Evolutionary conservation across 116 monocot species (phyloP), one percentile per base, ranked within the genome.

Genomic region (Zostera marina): DNA sequence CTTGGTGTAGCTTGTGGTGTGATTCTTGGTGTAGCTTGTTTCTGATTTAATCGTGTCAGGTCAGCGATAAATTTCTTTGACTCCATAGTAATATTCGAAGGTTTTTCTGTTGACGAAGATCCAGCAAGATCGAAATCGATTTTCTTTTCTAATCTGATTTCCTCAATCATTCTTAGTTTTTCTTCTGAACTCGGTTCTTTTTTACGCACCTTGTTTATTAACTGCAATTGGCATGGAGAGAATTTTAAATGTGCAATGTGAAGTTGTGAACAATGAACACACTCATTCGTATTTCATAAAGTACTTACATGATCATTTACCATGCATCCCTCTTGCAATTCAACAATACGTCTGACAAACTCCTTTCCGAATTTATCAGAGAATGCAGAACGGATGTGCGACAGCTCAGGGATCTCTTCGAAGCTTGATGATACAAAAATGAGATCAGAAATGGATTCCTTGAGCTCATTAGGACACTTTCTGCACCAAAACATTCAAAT

Each of bases 401-500:
- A 62, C 47, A 93, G 72, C 69, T 88, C 93, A 16, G 83, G 83
- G 56, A 93, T 16, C 14, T 87, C 79, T 1, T 71, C 70, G 60
- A 76, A 81, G 41, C 81, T 70, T 14, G 88, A 79, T 4, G 81
- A 72, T 0, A 68, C 84, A 20, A 75, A 93, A 7, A 74, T 40
- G 9, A 93, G 67, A 54, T 81, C 69, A 9, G 84, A 54, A 4
- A 75, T 64, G 8, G 84, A 76, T 66, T 88, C 93, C 44, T 59
- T 67, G 19, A 93, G 79, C 76, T 81, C 93, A 19, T 73, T 67
- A 8, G 93, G 93, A 69, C 93, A 93, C 49, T 79, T 79, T 61
- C 92, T 92, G 66, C 17, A 22, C 23, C 11, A 19, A 16, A 9
- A 3, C 56, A 20, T 11, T 0, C 38, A 17, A 0, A 1, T 13